Evolutionary conservation across 2,329 filamentous ascomycete genomes (phyloP), one percentile per base, ranked within the genome.

Genomic region (Ceratocystiopsis brevicomis): DNA sequence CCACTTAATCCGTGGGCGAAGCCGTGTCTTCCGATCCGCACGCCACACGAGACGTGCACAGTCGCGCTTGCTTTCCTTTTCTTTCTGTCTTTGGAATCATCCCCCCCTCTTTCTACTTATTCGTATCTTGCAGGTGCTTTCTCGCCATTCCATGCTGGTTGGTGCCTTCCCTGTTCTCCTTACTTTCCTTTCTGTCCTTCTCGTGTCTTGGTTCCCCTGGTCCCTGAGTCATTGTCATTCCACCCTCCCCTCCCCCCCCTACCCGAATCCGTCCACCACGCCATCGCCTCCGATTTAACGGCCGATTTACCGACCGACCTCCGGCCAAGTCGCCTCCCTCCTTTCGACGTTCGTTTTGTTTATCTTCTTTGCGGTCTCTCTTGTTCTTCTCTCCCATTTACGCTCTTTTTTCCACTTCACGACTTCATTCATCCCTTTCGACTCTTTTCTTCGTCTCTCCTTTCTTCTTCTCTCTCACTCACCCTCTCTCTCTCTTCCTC

Each of bases 221-320:
- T n/a, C 12, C n/a, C 38, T 40, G 21, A 3, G 16, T 32, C 40
- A 19, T 38, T 38, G 16, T 32, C 40, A 19, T 38, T 38, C 43
- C 37, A 41, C 40, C 39, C 38, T 43, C 40, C 38, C 34, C 25
- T 40, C 30, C 38, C 17, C 39, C 30, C 39, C n/a, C 25, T 38
- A 19, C 18, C 33, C 18, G 13, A 30, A 18, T 17, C 36, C 36
- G 19, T 32, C 36, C 30, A 30, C 39, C 37, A 18, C 10, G 37
- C 18, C 39, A 37, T 39, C n/a, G 8, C 34, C 38, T 37, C 30
- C 34, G 36, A 30, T 11, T 8, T 2, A 30, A 30, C 25, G 25
- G 25, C 12, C 39, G 17, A 39, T 46, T 46, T 43, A 46, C 43
- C 48, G 47, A 41, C 45, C 47, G 47, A 50, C 41, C 35, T 12